These are phyloP conservation scores for Lithospermum erythrorhizon DNA, from an alignment of 257 asterid genomes.

Conservation along the genomic window DNA sequence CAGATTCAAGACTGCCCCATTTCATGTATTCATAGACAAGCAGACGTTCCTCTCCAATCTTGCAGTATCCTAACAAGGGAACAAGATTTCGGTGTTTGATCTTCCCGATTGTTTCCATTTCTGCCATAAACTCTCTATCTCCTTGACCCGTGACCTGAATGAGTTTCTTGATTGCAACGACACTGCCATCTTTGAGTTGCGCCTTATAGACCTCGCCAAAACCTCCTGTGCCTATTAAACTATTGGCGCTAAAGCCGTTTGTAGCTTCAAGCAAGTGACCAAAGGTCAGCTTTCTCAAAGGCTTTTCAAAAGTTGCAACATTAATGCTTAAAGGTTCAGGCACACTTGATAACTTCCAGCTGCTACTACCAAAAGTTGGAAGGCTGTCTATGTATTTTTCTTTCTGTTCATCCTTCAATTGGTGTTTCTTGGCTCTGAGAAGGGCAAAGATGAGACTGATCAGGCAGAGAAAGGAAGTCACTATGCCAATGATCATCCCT, in stretches of 20 bases:
- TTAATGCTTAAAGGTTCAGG: constrained; percentile 92
- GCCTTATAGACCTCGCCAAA: constrained; percentile 97
- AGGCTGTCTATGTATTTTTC: constrained; percentile 89
- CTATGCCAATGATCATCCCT: constrained; percentile 71
- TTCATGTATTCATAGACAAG: constrained; percentile 87
- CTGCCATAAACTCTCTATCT: constrained; percentile 93
- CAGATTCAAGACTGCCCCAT: constrained; percentile 83
- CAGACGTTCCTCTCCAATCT: constrained; percentile 84
- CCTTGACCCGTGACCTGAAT: constrained; percentile 82
- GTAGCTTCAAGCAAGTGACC: constrained; percentile 87
- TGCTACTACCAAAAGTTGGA: constrained; percentile 79
- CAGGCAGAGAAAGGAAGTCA: constrained; percentile 40
- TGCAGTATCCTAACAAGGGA: constrained; percentile 75
- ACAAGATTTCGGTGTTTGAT: constrained; percentile 86
- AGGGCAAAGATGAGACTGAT: constrained; percentile 53
- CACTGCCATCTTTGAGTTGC: constrained; percentile 52
- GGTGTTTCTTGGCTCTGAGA: constrained; percentile 31
- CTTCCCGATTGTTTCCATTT: constrained; percentile 95
- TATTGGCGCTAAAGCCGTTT: constrained; percentile 70
- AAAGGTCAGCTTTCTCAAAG: constrained; percentile 73
- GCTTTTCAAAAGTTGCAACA: constrained; percentile 87
- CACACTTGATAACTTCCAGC: constrained; percentile 75
- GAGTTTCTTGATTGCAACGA: constrained; percentile 85
- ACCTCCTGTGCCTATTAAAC: constrained; percentile 91
- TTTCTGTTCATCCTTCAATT: constrained; percentile 41